Evolutionary conservation across 371 early-diverging fungal genomes (phyloP).

Genomic region (Dichotomocladium elegans): DNA sequence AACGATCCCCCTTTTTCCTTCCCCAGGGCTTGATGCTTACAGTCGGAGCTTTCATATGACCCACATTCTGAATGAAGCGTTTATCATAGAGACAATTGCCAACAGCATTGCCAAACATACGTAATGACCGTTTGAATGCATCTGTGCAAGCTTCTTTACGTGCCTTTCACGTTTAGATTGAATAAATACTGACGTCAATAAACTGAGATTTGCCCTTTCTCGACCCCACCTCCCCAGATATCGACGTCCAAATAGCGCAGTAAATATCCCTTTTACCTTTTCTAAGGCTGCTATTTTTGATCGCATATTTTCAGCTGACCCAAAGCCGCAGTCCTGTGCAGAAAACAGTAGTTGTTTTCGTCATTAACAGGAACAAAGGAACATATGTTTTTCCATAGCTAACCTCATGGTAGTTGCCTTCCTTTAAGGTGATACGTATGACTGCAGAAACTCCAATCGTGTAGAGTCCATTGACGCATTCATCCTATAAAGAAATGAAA

Average conservation of each 20-base stretch:
- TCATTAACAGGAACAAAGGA: background rate
- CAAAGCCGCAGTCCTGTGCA: slow-evolving; percentile 39
- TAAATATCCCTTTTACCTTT: slow-evolving; percentile 53
- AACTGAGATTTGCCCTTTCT: too few species aligned
- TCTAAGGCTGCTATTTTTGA: slow-evolving; percentile 84
- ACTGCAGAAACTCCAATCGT: slow-evolving; percentile 81
- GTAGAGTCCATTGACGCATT: slow-evolving; percentile 48
- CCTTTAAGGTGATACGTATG: slow-evolving; percentile 86
- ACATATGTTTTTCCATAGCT: background rate
- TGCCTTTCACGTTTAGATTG: slow-evolving; percentile 43
- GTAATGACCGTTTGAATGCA: slow-evolving; percentile 90
- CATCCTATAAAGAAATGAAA: too few species aligned
- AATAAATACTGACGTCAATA: too few species aligned
- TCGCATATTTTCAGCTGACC: slow-evolving; percentile 74
- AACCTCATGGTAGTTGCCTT: slow-evolving; percentile 94
- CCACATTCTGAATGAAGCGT: slow-evolving; percentile 64
- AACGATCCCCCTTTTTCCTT: background rate
- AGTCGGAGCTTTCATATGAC: slow-evolving; percentile 21
- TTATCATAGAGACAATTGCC: slow-evolving; percentile 98
- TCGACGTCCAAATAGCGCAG: background rate
- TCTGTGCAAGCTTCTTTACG: slow-evolving; percentile 98
- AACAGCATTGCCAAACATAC: slow-evolving; percentile 91
- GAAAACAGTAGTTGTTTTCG: background rate
- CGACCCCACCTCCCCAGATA: too few species aligned
- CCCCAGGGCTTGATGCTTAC: slow-evolving; percentile 14